Conservation (phyloP, 257 asterid genomes). For the Cordia subcordata region DNA sequence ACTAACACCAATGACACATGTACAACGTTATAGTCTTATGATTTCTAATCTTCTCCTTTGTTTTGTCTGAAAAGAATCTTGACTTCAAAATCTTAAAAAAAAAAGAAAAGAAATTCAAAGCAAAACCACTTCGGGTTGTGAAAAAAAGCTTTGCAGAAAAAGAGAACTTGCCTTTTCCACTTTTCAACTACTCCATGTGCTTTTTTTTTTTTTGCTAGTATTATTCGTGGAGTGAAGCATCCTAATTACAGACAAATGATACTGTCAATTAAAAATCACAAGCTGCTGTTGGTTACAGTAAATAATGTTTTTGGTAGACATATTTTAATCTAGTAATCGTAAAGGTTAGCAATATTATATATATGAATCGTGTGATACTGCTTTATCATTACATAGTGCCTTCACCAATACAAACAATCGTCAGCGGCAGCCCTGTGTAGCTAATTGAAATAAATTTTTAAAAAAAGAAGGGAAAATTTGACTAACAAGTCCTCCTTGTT, state of each 20-base stretch:
- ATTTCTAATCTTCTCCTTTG: conserved; percentile 18
- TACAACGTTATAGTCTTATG: neutral
- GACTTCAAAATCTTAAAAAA: neutral
- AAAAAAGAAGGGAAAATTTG: too few relatives aligned
- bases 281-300: neutral
- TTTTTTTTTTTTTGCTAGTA: conserved; percentile 13
- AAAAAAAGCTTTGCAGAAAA: conserved; percentile 14
- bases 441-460: too few relatives aligned
- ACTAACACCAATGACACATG: conserved; percentile 9
- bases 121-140: conserved; percentile 11
- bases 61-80: conserved; percentile 24
- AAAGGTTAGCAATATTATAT: neutral
- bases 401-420: neutral
- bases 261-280: neutral
- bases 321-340: neutral
- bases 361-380: too few relatives aligned
- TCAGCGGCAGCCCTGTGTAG: neutral
- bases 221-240: conserved; percentile 13
- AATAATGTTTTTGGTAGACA: neutral
- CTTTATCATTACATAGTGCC: too few relatives aligned
- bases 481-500: too few relatives aligned
- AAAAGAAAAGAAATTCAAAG: too few relatives aligned
- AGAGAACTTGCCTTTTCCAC: conserved; percentile 20
- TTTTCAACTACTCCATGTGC: conserved; percentile 34
- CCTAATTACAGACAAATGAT: neutral